Base-by-base conservation (phyloP, 257 asterid species). In the Solanum pinnatisectum region DNA sequence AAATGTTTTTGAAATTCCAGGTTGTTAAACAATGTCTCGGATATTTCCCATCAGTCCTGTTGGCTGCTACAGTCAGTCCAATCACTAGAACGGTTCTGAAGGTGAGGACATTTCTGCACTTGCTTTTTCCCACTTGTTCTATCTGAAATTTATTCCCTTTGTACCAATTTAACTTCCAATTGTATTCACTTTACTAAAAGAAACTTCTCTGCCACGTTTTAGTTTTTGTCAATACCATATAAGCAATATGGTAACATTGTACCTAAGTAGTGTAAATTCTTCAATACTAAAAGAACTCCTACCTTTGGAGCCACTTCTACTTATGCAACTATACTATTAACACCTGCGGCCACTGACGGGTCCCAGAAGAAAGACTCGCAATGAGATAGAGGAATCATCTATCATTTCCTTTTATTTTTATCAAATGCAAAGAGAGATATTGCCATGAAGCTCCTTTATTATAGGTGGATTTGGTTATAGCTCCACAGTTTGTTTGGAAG, bases 81-180 rank as follows among this genome's bases (percentile, higher is more conserved):
- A 97, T 97, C 89, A 97, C 99, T 39, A 95, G 99, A 92, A 97
- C 99, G 52, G 99, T 97, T 90, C 94, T 97, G 86, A 97, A 97
- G 99, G 99, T 97, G 92, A 86, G 83, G 88, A 33, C 90, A 59
- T 73, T 88, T 86, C 59, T 90, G 87, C 86, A 87, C 33, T 25
- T 78, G 49, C 74, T 89, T 42, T 88, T 83, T 84, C 83, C 36
- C 32, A 73, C 71, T 84, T 46, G 74, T 77, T 56, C 42, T 87
- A 49, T 71, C 88, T 88, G 83, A 82, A 87, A 25, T 72, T 86
- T 42, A 46, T 25, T 49, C 49, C 52, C 46, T 73, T 52, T 23
- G 16, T 49, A 25, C 42, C 85, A 46, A 49, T 82, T 81, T 81
- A 81, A 30, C 85, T 49, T 81, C 20, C 42, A 82, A 49, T 27